Conservation (phyloP, 805 yeast genomes). For the Tetrapisispora fleetii region DNA sequence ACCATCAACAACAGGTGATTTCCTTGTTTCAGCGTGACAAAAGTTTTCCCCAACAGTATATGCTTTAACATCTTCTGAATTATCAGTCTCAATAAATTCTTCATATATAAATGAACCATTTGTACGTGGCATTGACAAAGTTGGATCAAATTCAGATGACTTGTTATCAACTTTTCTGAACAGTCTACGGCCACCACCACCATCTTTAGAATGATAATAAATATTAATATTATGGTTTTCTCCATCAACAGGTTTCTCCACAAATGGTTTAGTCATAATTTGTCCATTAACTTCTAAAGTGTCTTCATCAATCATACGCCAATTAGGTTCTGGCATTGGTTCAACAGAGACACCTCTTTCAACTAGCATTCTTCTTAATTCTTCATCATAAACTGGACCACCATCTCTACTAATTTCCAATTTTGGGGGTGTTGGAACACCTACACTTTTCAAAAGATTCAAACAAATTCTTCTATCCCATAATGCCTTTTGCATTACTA, state of each 20-base stretch:
- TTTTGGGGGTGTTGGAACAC: constrained; percentile 86
- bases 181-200: constrained; percentile 94
- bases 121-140: constrained; percentile 62
- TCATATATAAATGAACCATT: constrained; percentile 90
- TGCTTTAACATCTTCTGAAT: constrained; percentile 96
- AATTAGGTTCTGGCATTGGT: constrained; percentile 52
- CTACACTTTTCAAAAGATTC: constrained; percentile 61
- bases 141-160: constrained; percentile 90
- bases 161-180: constrained; percentile 96
- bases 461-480: constrained; percentile 95
- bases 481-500: constrained; percentile 82
- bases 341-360: constrained; percentile 46
- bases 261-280: constrained; percentile 77
- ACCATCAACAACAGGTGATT: constrained; percentile 99
- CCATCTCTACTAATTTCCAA: constrained; percentile 92
- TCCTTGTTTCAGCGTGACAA: constrained; percentile 97
- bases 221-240: constrained; percentile 96
- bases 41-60: constrained; percentile 86
- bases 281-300: constrained; percentile 68
- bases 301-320: constrained; percentile 86
- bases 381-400: constrained; percentile 77
- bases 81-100: constrained; percentile 94
- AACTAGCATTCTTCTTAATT: constrained; percentile 48
- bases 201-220: constrained; percentile 76
- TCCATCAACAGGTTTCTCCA: constrained; percentile 97